Base-by-base conservation (phyloP, 495 filamentous ascomycete genomes). In the Pyronema domesticum region DNA sequence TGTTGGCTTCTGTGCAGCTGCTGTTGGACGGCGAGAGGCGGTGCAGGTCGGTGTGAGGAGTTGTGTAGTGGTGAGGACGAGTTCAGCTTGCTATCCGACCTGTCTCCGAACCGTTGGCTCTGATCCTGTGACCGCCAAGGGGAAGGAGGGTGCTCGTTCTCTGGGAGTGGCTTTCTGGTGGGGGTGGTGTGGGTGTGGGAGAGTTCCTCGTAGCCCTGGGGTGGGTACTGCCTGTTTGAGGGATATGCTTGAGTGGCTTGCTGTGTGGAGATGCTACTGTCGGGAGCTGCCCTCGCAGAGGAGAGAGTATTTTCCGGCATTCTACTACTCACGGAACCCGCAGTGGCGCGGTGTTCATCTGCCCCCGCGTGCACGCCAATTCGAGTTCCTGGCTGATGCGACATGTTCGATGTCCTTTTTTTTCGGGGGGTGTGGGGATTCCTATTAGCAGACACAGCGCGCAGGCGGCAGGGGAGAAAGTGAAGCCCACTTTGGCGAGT, bases 31-130 rank as follows among this genome's bases (percentile, higher is more conserved):
- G 58, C 59, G 46, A 55, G n/a, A 10, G 45, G 53, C 55, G 54
- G 55, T 50, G 58, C 55, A 53, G 55, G 60, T 37, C 48, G 55
- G 53, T 52, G 58, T 54, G 59, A 57, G 54, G 52, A 42, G 55
- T 46, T 52, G 51, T 54, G 51, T 52, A 57, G 54, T 49, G 53
- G 47, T 44, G 54, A 56, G 23, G 55, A 37, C 37, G 54, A 60
- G 57, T 61, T 58, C 60, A 55, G 53, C 45, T 43, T 48, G 18
- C 44, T 55, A 52, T 58, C 37, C 23, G 52, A 36, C 45, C 43
- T n/a, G 39, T 56, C 43, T 56, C 58, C 42, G 58, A 53, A 60
- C 54, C 47, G 49, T 40, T 52, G 37, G 33, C 40, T 48, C 30
- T n/a, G 53, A 35, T 48, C 43, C 46, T 55, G 18, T 49, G 43